phyloP scores from a whole-genome alignment of 306 rosid genomes.

The Rubus parviflorus region DNA sequence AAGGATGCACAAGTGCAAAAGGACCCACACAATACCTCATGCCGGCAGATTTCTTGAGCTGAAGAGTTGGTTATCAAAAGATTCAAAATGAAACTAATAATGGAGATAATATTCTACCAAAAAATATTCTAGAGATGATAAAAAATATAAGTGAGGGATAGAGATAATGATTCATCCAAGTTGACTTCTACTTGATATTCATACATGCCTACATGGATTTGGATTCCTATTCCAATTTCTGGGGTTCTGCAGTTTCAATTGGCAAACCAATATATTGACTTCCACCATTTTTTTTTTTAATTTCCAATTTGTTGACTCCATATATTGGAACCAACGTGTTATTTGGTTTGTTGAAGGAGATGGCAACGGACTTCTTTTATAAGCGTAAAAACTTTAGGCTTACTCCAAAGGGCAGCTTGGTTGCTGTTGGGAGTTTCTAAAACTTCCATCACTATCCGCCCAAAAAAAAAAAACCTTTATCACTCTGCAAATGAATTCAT shows the following conservation, averaged over 20 bases:
- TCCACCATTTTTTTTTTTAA: background rate
- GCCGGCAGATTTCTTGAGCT: constrained; percentile 13
- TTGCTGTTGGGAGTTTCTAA: background rate
- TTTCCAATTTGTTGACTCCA: constrained; percentile 3
- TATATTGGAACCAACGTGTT: background rate
- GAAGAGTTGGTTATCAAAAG: background rate
- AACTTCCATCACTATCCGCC: no score
- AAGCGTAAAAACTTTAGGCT: constrained; percentile 25
- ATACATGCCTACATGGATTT: background rate
- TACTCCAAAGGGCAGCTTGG: constrained; percentile 17
- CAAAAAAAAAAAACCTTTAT: background rate
- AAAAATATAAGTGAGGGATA: background rate
- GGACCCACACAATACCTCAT: constrained; percentile 10
- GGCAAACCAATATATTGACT: background rate
- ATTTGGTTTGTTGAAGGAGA: background rate
- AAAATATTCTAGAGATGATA: background rate
- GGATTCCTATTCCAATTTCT: background rate
- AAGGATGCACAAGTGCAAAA: constrained; percentile 5
- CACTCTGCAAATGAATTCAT: background rate
- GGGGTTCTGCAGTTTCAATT: background rate
- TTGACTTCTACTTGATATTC: background rate
- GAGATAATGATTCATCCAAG: background rate
- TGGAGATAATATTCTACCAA: background rate
- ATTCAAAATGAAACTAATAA: background rate
- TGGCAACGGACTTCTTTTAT: background rate